Base-by-base conservation (phyloP, 1,284 basidiomycete species). In the Malassezia sympodialis region DNA sequence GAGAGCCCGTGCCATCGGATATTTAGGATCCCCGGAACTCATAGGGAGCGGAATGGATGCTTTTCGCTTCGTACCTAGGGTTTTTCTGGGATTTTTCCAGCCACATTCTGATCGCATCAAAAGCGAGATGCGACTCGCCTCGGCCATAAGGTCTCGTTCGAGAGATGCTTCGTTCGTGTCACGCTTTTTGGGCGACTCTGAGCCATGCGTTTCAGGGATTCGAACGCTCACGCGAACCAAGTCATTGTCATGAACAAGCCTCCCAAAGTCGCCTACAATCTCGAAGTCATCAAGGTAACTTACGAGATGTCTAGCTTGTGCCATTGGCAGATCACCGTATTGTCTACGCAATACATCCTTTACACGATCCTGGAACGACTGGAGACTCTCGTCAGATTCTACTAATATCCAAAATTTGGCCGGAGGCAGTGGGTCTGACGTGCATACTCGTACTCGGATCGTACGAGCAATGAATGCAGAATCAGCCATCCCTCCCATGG, bases 351-450 rank as follows among this genome's bases (percentile, higher is more conserved):
- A 27, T 17, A 56, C 48, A 7, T 31, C 17, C 12, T 54, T 32
- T 3, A 65, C 50, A 14, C 58, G 63, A 7, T 4, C 19, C 12
- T 52, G 56, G 12, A 67, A 42, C 26, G 28, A 42, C 0, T 5
- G 26, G 7, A 63, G 60, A 27, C 51, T 47, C 1, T 56, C 23
- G 0, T 34, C 12, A 21, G 49, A 15, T 10, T 49, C 32, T 42
- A 65, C 62, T 1, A 60, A 56, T 0, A 64, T 55, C 12, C 65
- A 49, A 23, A 67, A 65, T 17, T 58, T 58, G 12, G 54, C 47
- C 4, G 46, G 42, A 8, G 65, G 61, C 21, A 67, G 35, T 4
- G 63, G 66, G 31, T 49, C 41, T 2, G 37, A n/a, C 7, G 49
- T 50, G 21, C 55, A 34, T n/a, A 65, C 50, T 52, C 61, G 26